Conservation (phyloP, 1,284 basidiomycete species). For the Anthracocystis walkeri region DNA sequence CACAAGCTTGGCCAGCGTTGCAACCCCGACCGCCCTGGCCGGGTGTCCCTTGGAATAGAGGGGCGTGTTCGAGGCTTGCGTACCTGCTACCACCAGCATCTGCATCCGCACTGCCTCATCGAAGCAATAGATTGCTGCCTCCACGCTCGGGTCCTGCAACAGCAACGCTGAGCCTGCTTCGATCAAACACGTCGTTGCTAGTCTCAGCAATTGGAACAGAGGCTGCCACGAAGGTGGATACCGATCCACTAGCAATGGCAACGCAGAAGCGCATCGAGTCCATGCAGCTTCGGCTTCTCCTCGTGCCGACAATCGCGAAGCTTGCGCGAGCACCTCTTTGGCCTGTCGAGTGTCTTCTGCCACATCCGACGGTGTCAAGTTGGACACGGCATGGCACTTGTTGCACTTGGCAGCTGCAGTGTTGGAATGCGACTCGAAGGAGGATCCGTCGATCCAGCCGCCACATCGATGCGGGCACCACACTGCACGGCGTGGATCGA, state of each 20-base stretch:
- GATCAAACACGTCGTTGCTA: constrained; percentile 78
- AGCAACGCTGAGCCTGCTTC: constrained; percentile 50
- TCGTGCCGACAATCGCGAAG: constrained; percentile 72
- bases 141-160: constrained; percentile 7
- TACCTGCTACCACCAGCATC: constrained; percentile 75
- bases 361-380: constrained; percentile 73
- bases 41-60: constrained; percentile 81
- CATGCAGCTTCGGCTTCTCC: constrained; percentile 71
- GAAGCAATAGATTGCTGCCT: constrained; percentile 42
- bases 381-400: constrained; percentile 73
- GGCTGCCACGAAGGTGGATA: constrained; percentile 74
- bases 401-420: constrained; percentile 28
- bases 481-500: constrained; percentile 79
- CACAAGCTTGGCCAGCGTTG: constrained; percentile 84
- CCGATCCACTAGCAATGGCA: constrained; percentile 74
- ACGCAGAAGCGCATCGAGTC: constrained; percentile 77
- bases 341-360: constrained; percentile 77
- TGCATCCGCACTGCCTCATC: constrained; percentile 63
- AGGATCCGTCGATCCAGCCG: constrained; percentile 71
- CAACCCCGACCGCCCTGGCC: constrained; percentile 79
- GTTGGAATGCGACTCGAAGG: constrained; percentile 41
- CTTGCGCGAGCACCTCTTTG: constrained; percentile 79
- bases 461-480: constrained; percentile 72
- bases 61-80: constrained; percentile 67
- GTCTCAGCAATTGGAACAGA: constrained; percentile 78